Conservation (phyloP, 495 filamentous ascomycete genomes). For the Xylaria palmicola region DNA sequence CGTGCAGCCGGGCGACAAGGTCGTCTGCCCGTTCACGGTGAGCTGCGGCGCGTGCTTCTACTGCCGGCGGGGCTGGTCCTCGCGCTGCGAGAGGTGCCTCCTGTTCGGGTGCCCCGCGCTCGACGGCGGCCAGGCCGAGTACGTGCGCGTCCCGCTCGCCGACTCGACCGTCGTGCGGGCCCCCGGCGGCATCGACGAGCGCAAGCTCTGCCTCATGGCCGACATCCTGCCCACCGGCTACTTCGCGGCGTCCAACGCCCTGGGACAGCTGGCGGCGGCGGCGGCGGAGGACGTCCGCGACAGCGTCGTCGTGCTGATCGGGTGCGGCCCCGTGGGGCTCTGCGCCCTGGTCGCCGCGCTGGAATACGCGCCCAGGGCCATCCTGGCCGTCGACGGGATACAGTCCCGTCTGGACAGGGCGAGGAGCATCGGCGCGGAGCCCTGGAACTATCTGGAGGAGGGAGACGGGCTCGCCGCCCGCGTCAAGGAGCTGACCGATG, state of each 20-base stretch:
- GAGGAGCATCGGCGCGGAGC: constrained; percentile 40
- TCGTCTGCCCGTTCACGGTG: constrained; percentile 26
- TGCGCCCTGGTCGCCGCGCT: constrained; percentile 46
- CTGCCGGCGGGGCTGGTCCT: constrained; percentile 58
- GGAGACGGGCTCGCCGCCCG: constrained; percentile 28
- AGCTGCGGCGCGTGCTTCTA: constrained; percentile 57
- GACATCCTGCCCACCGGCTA: constrained; percentile 66
- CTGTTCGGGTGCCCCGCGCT: constrained; percentile 56
- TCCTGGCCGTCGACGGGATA: constrained; percentile 49
- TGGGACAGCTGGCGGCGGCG: constrained; percentile 46
- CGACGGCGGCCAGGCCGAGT: constrained; percentile 70
- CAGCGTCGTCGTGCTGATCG: constrained; percentile 44
- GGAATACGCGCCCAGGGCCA: constrained; percentile 42
- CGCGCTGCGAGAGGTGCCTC: constrained; percentile 58
- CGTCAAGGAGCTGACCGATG: constrained; percentile 41
- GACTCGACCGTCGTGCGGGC: constrained; percentile 65
- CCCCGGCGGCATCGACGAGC: constrained; percentile 65
- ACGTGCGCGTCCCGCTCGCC: constrained; percentile 62
- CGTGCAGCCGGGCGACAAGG: constrained; percentile 28
- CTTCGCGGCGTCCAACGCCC: constrained; percentile 43
- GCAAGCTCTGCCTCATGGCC: constrained; percentile 64
- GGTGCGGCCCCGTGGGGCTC: constrained; percentile 53
- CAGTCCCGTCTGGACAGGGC: constrained; percentile 43
- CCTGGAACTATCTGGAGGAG: constrained; percentile 36
- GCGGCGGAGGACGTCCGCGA: constrained; percentile 36